A percentile compares a stretch with the other conserved stretches of the same genome.
Evolutionary conservation across 441 rosid genomes (phyloP).

Genomic region (Erodium trifolium): DNA sequence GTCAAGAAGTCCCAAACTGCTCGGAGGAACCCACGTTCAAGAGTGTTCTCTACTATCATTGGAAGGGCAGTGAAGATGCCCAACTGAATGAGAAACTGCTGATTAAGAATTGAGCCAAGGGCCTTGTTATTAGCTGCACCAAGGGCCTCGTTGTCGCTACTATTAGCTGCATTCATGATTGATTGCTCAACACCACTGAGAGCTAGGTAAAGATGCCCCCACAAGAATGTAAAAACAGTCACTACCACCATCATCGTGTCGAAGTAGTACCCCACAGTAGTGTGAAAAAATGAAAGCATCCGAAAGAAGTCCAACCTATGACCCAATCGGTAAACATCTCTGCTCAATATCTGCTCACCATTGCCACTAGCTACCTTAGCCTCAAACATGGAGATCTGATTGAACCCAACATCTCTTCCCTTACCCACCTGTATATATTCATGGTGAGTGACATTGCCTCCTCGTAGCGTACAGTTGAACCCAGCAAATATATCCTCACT

Average conservation of each 20-base stretch:
- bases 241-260: slow-evolving; percentile 16
- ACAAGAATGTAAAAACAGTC: slow-evolving; percentile 14
- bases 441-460: slow-evolving; percentile 18
- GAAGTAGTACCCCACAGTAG: slow-evolving; percentile 16
- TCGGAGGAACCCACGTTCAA: slow-evolving; percentile 17
- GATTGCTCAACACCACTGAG: slow-evolving; percentile 13
- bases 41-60: slow-evolving; percentile 20
- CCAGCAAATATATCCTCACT: slow-evolving; percentile 17
- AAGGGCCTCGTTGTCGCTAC: background rate
- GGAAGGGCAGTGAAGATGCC: slow-evolving; percentile 19
- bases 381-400: slow-evolving; percentile 18
- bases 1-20: slow-evolving; percentile 20
- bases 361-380: slow-evolving; percentile 6
- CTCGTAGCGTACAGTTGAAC: slow-evolving; percentile 18
- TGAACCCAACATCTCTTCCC: slow-evolving; percentile 19
- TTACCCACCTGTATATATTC: slow-evolving; percentile 17
- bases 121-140: background rate
- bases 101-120: slow-evolving; percentile 11
- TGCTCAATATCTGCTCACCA: slow-evolving; percentile 12
- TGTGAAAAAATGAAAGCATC: slow-evolving; percentile 16
- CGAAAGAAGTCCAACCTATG: slow-evolving; percentile 19
- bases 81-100: slow-evolving; percentile 18
- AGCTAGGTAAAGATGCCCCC: slow-evolving; percentile 20
- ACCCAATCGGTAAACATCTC: slow-evolving; percentile 18
- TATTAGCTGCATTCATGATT: background rate